phyloP scores from a whole-genome alignment of 129 eudicot species.

The Arctium minus region DNA sequence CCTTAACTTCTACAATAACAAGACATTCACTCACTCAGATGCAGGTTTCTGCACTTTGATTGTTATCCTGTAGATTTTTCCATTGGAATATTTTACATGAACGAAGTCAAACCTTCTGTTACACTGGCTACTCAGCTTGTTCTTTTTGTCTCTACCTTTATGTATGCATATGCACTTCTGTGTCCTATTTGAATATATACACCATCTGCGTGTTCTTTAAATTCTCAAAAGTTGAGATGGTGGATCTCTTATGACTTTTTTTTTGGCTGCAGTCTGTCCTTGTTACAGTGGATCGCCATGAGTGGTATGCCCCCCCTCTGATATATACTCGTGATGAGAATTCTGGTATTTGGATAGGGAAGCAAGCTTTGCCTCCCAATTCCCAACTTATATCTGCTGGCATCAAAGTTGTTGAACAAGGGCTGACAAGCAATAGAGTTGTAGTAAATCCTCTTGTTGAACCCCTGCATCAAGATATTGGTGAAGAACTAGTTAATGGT shows the following conservation, averaged over 20 bases:
- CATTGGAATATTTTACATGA: not conserved
- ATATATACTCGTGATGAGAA: constrained; percentile 81
- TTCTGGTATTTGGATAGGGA: constrained; percentile 72
- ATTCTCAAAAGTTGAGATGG: not conserved
- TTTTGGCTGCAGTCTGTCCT: constrained; percentile 74
- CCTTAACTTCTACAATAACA: not conserved
- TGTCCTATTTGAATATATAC: not conserved
- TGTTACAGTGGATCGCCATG: constrained; percentile 87
- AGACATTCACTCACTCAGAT: not conserved
- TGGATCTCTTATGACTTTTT: not conserved
- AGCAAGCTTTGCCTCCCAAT: constrained; percentile 49
- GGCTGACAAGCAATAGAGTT: constrained; percentile 19
- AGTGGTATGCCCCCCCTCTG: constrained; percentile 91
- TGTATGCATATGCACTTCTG: not conserved
- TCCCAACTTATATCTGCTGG: constrained; percentile 44
- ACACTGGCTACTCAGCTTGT: not conserved
- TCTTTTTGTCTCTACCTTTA: not conserved
- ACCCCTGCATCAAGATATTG: constrained; percentile 35
- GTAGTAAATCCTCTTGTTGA: constrained; percentile 35
- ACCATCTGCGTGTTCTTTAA: not conserved
- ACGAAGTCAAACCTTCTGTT: not conserved
- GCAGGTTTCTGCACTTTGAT: not conserved
- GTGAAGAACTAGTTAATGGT: constrained; percentile 42
- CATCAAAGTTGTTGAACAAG: constrained; percentile 22
- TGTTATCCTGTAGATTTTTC: too few relatives aligned